Percentiles rank a stretch among this genome's conserved stretches.
These are phyloP conservation scores for Eucalyptus virginea DNA, from an alignment of 345 rosid genomes.

Conservation along the genomic window DNA sequence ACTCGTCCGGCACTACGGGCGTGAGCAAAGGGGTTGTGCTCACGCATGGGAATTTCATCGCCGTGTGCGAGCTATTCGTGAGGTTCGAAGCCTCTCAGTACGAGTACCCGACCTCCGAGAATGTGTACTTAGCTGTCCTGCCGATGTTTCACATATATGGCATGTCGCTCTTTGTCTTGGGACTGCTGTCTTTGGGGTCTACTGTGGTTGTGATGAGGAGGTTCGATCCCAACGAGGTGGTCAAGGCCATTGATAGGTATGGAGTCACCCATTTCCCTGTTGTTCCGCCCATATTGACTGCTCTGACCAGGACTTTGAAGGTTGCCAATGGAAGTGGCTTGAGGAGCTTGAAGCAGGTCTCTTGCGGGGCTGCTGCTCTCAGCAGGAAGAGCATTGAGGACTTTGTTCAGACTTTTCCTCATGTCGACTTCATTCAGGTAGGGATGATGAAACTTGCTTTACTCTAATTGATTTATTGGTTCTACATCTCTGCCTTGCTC, in stretches of 20 bases:
- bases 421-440: constrained; percentile 84
- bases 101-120: constrained; percentile 20
- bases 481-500: not conserved
- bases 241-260: constrained; percentile 32
- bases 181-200: constrained; percentile 56
- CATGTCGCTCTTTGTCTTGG: constrained; percentile 45
- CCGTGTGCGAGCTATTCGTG: constrained; percentile 62
- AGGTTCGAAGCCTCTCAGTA: constrained; percentile 75
- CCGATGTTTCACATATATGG: constrained; percentile 89
- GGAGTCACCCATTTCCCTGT: constrained; percentile 63
- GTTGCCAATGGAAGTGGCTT: constrained; percentile 19
- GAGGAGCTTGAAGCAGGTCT: constrained; percentile 71
- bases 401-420: constrained; percentile 35
- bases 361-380: constrained; percentile 75
- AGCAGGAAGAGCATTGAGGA: constrained; percentile 36
- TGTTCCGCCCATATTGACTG: constrained; percentile 64
- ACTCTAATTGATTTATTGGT: not conserved
- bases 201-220: constrained; percentile 62
- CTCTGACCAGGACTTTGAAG: constrained; percentile 29
- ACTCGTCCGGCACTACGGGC: constrained; percentile 85
- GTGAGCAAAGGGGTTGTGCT: constrained; percentile 68
- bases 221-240: constrained; percentile 33
- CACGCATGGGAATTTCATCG: constrained; percentile 63
- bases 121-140: constrained; percentile 52
- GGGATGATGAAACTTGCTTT: not conserved